phyloP scores from a whole-genome alignment of 345 rosid genomes.

The Camelina hispida region DNA sequence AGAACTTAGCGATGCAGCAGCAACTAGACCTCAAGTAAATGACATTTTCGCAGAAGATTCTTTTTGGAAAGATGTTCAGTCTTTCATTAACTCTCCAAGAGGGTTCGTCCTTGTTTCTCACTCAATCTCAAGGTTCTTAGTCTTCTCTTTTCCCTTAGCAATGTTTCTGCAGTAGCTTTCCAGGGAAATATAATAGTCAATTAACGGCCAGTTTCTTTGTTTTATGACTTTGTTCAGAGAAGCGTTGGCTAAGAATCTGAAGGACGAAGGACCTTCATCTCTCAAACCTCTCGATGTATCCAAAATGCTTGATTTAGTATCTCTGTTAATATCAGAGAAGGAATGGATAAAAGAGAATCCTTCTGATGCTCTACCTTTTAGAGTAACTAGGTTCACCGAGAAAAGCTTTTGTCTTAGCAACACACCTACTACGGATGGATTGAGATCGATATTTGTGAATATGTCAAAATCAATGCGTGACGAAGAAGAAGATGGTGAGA shows the following conservation, averaged over 20 bases:
- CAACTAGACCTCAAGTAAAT: conserved; percentile 30
- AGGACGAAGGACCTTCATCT: conserved; percentile 61
- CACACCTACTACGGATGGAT: conserved; percentile 47
- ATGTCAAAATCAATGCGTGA: conserved; percentile 37
- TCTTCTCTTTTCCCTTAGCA: conserved; percentile 24
- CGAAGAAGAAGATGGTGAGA: conserved; percentile 38
- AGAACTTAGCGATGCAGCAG: conserved; percentile 43
- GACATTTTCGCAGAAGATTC: conserved; percentile 50
- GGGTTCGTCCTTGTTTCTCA: conserved; percentile 57
- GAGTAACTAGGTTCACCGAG: conserved; percentile 39
- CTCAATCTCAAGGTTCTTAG: conserved; percentile 71
- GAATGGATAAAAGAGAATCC: conserved; percentile 70
- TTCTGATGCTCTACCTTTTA: conserved; percentile 58
- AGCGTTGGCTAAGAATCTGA: conserved; percentile 60
- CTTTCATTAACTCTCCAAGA: conserved; percentile 56
- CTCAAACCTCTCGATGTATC: conserved; percentile 52
- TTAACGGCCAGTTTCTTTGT: conserved; percentile 12
- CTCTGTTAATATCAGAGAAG: conserved; percentile 66
- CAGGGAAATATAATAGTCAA: neutral
- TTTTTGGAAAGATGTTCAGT: conserved; percentile 66
- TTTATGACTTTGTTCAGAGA: conserved; percentile 49
- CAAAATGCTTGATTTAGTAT: conserved; percentile 61
- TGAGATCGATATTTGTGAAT: conserved; percentile 56
- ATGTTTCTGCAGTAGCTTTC: conserved; percentile 14
- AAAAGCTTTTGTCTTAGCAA: conserved; percentile 35